These are phyloP conservation scores for Porogramme epimiltina DNA, from an alignment of 1,284 basidiomycete genomes.

Conservation along the genomic window DNA sequence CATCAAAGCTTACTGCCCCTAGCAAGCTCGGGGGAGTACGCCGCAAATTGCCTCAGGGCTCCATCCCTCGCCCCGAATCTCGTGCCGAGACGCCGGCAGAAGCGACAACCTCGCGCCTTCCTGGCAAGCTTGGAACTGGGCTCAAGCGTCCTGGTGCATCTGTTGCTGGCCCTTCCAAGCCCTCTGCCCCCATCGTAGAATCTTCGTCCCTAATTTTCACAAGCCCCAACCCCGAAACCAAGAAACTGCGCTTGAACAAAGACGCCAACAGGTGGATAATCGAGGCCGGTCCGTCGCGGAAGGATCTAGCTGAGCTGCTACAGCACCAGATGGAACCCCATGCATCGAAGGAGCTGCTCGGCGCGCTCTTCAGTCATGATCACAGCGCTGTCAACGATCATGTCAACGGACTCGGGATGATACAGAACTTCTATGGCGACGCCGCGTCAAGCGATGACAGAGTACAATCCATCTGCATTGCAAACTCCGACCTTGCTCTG, in stretches of 20 bases:
- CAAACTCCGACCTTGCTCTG: conserved; percentile 90
- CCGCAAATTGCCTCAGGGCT: conserved; percentile 70
- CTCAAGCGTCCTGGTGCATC: conserved; percentile 51
- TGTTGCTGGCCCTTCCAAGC: conserved; percentile 30
- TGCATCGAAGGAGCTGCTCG: conserved; percentile 75
- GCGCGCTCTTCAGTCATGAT: conserved; percentile 91
- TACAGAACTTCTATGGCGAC: conserved; percentile 76
- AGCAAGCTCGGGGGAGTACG: conserved; percentile 65
- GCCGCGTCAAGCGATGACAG: conserved; percentile 65
- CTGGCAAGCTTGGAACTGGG: conserved; percentile 44
- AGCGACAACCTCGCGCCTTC: conserved; percentile 38
- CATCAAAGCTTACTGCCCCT: conserved; percentile 27
- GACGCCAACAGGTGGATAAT: conserved; percentile 85
- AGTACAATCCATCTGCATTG: conserved; percentile 73
- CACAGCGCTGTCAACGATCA: conserved; percentile 96
- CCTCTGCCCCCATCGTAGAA: conserved; percentile 32
- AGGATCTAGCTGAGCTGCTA: conserved; percentile 87
- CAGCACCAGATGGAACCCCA: conserved; percentile 92
- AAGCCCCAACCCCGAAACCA: conserved; percentile 73
- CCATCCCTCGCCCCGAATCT: conserved; percentile 58
- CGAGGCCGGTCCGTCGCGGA: conserved; percentile 78
- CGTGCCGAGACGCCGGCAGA: conserved; percentile 59
- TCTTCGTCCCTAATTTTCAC: conserved; percentile 58
- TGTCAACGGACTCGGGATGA: conserved; percentile 72
- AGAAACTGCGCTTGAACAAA: conserved; percentile 74